Evolutionary conservation across 352 stramenopile species (phyloP), one percentile per base, ranked within the genome.

Genomic region (Phytophthora fragariaefolia): DNA sequence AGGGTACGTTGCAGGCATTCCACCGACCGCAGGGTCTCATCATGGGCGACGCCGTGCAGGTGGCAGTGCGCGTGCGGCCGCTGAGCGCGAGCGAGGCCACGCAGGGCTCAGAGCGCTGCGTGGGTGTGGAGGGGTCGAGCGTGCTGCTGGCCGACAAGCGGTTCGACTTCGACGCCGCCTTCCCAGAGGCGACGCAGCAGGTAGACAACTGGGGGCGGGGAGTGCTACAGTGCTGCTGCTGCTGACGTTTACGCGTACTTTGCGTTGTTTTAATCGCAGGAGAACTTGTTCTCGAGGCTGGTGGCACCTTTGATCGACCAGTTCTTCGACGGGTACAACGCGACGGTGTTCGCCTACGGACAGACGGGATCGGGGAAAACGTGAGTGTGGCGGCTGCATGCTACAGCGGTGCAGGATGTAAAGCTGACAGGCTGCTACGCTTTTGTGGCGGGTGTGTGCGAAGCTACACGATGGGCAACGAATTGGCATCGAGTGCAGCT

Each of bases 381-480:
- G 63, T 91, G 48, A 62, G 75, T 76, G 18, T n/a, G n/a, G n/a
- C n/a, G n/a, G n/a, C 4, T 26, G 47, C 27, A 40, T 23, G 26
- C 28, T n/a, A n/a, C n/a, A n/a, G n/a, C n/a, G n/a, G n/a, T n/a
- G n/a, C n/a, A n/a, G n/a, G n/a, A n/a, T n/a, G n/a, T n/a, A n/a
- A n/a, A n/a, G n/a, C n/a, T n/a, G n/a, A 38, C 57, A 45, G 32
- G 38, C 26, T 5, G 36, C 17, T 43, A n/a, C 0, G 8, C 0
- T 43, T 38, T 38, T 47, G 12, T 34, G 10, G 32, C n/a, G n/a
- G 50, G 34, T 20, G 40, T 20, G 74, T 83, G 46, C 82, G 89
- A 73, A 98, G 92, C 7, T 98, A 93, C 68, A 99, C 97, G 0
- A 99, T 99, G 95, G 96, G 96, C 50, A 96, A 92, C 57, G 80